Conservation (phyloP, 2,329 filamentous ascomycete species). For the Ophioceras dolichostomum region DNA sequence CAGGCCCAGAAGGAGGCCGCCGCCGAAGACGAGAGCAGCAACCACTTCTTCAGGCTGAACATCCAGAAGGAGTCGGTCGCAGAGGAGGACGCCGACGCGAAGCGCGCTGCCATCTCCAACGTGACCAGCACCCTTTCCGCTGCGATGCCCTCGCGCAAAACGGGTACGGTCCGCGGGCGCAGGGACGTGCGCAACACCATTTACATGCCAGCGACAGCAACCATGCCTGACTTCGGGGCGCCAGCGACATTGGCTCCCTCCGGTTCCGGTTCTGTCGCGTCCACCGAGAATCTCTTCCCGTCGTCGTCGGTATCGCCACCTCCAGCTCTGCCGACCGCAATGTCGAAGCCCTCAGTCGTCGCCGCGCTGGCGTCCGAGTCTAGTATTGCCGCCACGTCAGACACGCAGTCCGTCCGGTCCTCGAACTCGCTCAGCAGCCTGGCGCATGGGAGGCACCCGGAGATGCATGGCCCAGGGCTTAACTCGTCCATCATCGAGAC, state of each 20-base stretch:
- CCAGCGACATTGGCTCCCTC: constrained; percentile 3
- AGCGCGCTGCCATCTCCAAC: constrained; percentile 60
- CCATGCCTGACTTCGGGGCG: constrained; percentile 19
- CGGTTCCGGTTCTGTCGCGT: constrained; percentile 17
- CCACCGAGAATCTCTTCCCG: constrained; percentile 1
- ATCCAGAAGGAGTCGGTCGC: constrained; percentile 68
- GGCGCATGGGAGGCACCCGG: constrained; percentile 64
- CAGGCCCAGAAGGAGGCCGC: constrained; percentile 58
- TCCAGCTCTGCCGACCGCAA: constrained; percentile 21
- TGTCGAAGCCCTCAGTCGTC: constrained; percentile 32
- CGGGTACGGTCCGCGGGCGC: constrained; percentile 72
- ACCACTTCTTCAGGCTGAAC: constrained; percentile 66
- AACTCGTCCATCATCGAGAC: constrained; percentile 87
- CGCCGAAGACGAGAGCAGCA: constrained; percentile 37
- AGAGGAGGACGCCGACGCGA: constrained; percentile 64
- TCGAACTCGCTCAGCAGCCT: constrained; percentile 65
- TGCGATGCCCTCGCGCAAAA: constrained; percentile 53
- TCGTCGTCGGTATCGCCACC: constrained; percentile 21
- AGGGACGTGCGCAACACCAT: constrained; percentile 88
- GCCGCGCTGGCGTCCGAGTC: constrained; percentile 50
- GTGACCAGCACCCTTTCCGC: constrained; percentile 61
- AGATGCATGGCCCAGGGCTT: constrained; percentile 66
- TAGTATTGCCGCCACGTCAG: constrained; percentile 49
- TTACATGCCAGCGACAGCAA: constrained; percentile 52
- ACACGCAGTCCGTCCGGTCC: constrained; percentile 86